Conservation (phyloP, 1,284 basidiomycete species). For the Marasmius tenuissimus region DNA sequence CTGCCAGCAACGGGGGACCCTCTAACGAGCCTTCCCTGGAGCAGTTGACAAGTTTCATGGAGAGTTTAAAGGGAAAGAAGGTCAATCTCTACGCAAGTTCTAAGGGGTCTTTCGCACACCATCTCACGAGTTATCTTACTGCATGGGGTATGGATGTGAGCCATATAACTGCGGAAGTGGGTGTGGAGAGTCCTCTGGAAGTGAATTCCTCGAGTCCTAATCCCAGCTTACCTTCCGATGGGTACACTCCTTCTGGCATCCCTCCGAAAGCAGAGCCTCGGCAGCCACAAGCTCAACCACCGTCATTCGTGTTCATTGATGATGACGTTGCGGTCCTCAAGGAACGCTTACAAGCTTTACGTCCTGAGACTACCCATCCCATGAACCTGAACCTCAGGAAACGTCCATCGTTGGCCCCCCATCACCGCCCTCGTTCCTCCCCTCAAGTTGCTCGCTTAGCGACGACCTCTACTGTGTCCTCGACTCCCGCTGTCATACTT, state of each 20-base stretch:
- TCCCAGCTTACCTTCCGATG: slow-evolving; percentile 5
- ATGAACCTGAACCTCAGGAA: slow-evolving; percentile 51
- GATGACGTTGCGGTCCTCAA: slow-evolving; percentile 81
- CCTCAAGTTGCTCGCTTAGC: slow-evolving; percentile 61
- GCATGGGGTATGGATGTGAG: slow-evolving; percentile 92
- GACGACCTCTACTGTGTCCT: slow-evolving; percentile 24
- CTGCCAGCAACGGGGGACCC: slow-evolving; percentile 36
- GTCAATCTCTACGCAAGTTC: slow-evolving; percentile 82
- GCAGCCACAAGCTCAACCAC: slow-evolving; percentile 23
- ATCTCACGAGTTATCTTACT: slow-evolving; percentile 89
- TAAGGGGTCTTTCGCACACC: slow-evolving; percentile 83
- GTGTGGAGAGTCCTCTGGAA: slow-evolving; percentile 37
- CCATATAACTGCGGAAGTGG: slow-evolving; percentile 69
- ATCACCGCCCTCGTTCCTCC: slow-evolving; percentile 76
- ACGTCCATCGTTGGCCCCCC: slow-evolving; percentile 70
- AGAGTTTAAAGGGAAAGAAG: slow-evolving; percentile 78
- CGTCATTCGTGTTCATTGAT: slow-evolving; percentile 83
- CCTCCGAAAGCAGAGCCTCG: slow-evolving; percentile 21
- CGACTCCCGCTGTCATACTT: slow-evolving; percentile 61
- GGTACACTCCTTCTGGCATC: slow-evolving; percentile 8
- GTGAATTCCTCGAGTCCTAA: slow-evolving; percentile 14
- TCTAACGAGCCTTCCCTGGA: slow-evolving; percentile 74
- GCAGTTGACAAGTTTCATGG: slow-evolving; percentile 77
- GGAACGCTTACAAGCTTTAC: slow-evolving; percentile 64
- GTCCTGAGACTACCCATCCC: slow-evolving; percentile 53